Conservation (phyloP, 495 filamentous ascomycete genomes). For the Hypomontagnella monticulosa region DNA sequence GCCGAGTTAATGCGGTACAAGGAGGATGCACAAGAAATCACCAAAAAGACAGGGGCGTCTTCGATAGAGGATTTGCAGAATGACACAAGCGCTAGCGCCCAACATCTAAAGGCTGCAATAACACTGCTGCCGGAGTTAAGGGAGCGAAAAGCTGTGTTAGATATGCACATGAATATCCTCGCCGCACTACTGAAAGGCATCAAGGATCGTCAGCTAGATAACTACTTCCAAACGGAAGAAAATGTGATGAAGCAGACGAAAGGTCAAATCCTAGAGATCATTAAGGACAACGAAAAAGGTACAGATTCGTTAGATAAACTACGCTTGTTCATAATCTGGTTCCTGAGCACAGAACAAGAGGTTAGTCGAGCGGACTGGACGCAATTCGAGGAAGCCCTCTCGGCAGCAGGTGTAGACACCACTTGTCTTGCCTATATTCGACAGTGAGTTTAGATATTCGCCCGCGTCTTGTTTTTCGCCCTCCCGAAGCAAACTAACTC, state of each 20-base stretch:
- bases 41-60: slow-evolving; percentile 91
- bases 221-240: slow-evolving; percentile 96
- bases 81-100: slow-evolving; percentile 85
- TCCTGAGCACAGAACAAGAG: slow-evolving; percentile 92
- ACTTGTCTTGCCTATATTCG: slow-evolving; percentile 85
- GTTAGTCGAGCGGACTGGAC: slow-evolving; percentile 82
- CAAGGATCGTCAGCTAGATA: slow-evolving; percentile 93
- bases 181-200: slow-evolving; percentile 86
- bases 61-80: slow-evolving; percentile 94
- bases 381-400: slow-evolving; percentile 87
- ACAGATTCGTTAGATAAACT: slow-evolving; percentile 88
- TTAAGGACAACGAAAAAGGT: slow-evolving; percentile 83
- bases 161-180: slow-evolving; percentile 99
- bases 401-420: slow-evolving; percentile 74
- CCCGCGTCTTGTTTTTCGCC: neutral
- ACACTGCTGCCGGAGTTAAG: slow-evolving; percentile 90
- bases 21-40: slow-evolving; percentile 93
- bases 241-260: slow-evolving; percentile 93
- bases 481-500: slow-evolving; percentile 42
- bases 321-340: slow-evolving; percentile 96
- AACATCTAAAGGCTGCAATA: slow-evolving; percentile 95
- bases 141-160: slow-evolving; percentile 88
- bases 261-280: slow-evolving; percentile 84
- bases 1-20: slow-evolving; percentile 92
- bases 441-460: slow-evolving; percentile 62